Evolutionary conservation across 2,329 filamentous ascomycete species (phyloP), one percentile per base, ranked within the genome.

Genomic region (Trichoderma afroharzianum): DNA sequence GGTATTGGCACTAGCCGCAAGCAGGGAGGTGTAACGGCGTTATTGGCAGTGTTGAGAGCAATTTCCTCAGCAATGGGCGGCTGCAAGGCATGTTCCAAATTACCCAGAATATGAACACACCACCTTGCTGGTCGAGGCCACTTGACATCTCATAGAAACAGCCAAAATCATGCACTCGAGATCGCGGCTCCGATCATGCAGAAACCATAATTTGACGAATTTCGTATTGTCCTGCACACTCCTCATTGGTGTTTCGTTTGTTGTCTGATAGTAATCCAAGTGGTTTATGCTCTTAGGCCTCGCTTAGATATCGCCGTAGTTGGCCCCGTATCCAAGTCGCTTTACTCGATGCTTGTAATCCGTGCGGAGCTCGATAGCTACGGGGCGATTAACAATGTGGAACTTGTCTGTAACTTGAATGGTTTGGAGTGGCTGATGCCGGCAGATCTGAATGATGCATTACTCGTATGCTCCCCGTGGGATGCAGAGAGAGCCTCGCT

Each of bases 51-150:
- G 66, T 50, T 26, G 5, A 33, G 30, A 33, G 21, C 28, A 69
- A 69, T 62, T 53, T 68, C 33, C 26, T 59, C 28, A 36, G 59
- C 39, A 61, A 62, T 69, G 66, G 39, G 39, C 32, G 57, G 55
- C 43, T 26, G 28, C 36, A 66, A 55, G 39, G 30, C 55, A 36
- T 62, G 55, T 62, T 18, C 36, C 39, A 62, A 14, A 69, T 69
- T 62, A 61, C 7, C 53, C 55, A 68, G 53, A 61, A 32, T 69
- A n/a, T 33, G 57, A 61, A 39, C 67, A 61, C 55, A 69, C 67
- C 67, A 68, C 36, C 64, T 68, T 68, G 36, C 26, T 24, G 32
- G 26, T 24, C 12, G 53, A n/a, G 32, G 6, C 55, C n/a, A 4
- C 21, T 33, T 39, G 14, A 18, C 21, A 21, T 57, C 67, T 33